Evolutionary conservation across 257 asterid species (phyloP).

Genomic region (Parsonsia alboflavescens): DNA sequence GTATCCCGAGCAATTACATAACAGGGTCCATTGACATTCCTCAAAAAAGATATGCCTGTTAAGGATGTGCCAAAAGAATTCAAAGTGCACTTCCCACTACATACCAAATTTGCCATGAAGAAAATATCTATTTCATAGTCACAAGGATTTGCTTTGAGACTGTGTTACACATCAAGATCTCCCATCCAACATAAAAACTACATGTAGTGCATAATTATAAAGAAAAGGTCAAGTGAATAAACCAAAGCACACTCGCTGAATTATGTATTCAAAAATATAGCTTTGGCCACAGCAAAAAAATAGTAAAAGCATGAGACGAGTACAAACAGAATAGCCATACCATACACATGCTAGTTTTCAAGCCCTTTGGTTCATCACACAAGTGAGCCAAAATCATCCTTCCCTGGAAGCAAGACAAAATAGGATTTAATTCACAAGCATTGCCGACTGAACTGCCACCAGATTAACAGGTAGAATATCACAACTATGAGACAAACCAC

Average conservation of each 20-base stretch:
- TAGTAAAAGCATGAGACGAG: not conserved
- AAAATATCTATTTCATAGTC: not conserved
- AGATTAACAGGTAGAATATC: not conserved
- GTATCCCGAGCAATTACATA: not conserved
- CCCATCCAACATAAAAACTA: not conserved
- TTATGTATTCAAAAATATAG: not conserved
- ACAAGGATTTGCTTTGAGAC: not conserved
- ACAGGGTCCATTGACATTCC: not conserved
- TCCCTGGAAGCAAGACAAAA: slow-evolving; percentile 62
- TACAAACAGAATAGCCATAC: slow-evolving; percentile 34
- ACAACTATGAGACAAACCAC: not conserved
- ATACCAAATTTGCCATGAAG: too few species aligned
- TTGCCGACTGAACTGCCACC: not conserved
- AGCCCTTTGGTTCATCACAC: slow-evolving; percentile 96
- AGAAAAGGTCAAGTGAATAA: not conserved
- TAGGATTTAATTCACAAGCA: slow-evolving; percentile 20
- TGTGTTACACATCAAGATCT: not conserved
- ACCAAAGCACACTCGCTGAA: not conserved
- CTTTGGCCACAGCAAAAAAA: not conserved
- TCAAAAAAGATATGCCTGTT: not conserved
- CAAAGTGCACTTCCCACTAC: not conserved
- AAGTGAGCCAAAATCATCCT: slow-evolving; percentile 88
- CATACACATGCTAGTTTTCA: slow-evolving; percentile 96
- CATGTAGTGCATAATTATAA: not conserved
- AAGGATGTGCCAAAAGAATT: not conserved